Evolutionary conservation across 1,284 basidiomycete species (phyloP).

Genomic region (Thelephora terrestris): DNA sequence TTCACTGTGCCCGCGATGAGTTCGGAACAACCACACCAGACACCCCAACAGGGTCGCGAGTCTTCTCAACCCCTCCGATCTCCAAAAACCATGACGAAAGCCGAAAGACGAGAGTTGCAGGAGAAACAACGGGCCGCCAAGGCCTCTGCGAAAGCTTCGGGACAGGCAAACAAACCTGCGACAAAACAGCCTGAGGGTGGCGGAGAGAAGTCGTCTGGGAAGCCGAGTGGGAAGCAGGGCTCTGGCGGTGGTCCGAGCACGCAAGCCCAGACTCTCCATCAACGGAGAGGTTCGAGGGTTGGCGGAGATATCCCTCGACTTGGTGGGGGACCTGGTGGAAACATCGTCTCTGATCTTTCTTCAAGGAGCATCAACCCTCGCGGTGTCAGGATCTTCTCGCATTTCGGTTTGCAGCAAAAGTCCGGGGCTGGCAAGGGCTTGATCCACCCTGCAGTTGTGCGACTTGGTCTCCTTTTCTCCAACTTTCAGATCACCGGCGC

Average conservation of each 20-base stretch:
- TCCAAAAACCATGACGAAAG: slow-evolving; percentile 68
- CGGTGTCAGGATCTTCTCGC: slow-evolving; percentile 70
- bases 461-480: slow-evolving; percentile 73
- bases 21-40: slow-evolving; percentile 1
- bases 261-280: background rate
- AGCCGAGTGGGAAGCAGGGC: slow-evolving; percentile 12
- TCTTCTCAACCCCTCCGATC: slow-evolving; percentile 21
- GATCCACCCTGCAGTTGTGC: slow-evolving; percentile 72
- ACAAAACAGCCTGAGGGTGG: background rate
- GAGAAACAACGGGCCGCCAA: slow-evolving; percentile 75
- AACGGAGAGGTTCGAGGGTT: background rate
- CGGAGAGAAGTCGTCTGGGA: background rate
- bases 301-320: background rate
- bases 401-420: slow-evolving; percentile 68
- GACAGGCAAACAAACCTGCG: slow-evolving; percentile 3
- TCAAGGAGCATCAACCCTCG: slow-evolving; percentile 21
- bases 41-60: slow-evolving; percentile 1
- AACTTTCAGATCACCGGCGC: slow-evolving; percentile 82
- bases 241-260: background rate
- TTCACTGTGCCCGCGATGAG: background rate
- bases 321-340: background rate
- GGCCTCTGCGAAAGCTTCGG: slow-evolving; percentile 25
- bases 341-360: background rate
- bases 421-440: slow-evolving; percentile 58
- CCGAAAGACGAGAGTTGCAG: slow-evolving; percentile 70